phyloP scores from a whole-genome alignment of 805 yeast species.

The Ogataea glucozyma region DNA sequence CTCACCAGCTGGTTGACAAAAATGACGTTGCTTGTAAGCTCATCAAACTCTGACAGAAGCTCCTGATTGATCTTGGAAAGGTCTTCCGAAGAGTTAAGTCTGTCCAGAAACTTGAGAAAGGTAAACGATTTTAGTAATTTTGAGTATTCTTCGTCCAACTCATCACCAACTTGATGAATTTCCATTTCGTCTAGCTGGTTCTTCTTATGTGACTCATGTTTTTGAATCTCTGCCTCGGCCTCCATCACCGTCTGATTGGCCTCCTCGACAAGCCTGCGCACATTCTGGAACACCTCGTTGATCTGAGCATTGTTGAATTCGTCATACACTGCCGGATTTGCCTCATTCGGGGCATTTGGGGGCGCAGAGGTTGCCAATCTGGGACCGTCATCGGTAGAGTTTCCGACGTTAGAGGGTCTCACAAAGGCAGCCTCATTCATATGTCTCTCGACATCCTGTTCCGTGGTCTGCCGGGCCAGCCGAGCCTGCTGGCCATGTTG shows the following conservation, averaged over 20 bases:
- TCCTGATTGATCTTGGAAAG: constrained; percentile 23
- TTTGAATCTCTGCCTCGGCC: constrained; percentile 30
- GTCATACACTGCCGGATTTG: constrained; percentile 11
- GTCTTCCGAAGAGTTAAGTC: constrained; percentile 29
- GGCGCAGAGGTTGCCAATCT: background rate
- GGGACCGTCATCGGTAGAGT: too few species aligned
- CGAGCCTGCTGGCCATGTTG: constrained; percentile 1
- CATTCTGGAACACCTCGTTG: constrained; percentile 29
- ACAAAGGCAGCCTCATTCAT: too few species aligned
- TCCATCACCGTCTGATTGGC: constrained; percentile 32
- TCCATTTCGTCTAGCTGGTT: constrained; percentile 8
- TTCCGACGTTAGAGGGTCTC: too few species aligned
- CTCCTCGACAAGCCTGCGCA: constrained; percentile 28
- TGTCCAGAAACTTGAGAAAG: constrained; percentile 31
- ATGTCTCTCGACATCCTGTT: too few species aligned
- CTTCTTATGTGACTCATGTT: constrained; percentile 18
- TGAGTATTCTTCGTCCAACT: constrained; percentile 28
- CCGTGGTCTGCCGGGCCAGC: too few species aligned
- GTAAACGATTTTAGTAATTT: constrained; percentile 29
- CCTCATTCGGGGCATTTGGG: background rate
- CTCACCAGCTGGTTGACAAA: constrained; percentile 30
- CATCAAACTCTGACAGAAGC: constrained; percentile 25
- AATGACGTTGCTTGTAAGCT: constrained; percentile 26
- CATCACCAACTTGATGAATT: constrained; percentile 8
- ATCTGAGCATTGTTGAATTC: constrained; percentile 24